phyloP scores from a whole-genome alignment of 805 yeast species.

The Starmerella bombi region DNA sequence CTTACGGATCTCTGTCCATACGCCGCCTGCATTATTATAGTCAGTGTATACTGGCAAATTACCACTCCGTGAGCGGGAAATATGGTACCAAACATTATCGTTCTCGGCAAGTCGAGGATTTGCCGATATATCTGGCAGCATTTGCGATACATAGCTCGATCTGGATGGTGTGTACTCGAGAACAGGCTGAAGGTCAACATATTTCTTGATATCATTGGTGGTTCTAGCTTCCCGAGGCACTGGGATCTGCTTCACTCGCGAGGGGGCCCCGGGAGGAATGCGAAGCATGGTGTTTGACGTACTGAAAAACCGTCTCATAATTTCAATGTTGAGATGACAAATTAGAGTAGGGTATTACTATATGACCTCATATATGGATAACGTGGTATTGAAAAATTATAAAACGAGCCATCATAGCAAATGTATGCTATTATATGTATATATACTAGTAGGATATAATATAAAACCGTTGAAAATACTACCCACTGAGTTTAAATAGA shows the following conservation, averaged over 20 bases:
- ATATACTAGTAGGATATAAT: too few relatives aligned
- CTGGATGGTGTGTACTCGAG: neutral
- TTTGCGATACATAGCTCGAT: constrained; percentile 4
- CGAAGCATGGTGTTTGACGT: constrained; percentile 6
- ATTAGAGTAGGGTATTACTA: too few relatives aligned
- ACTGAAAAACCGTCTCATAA: constrained; percentile 15
- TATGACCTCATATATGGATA: too few relatives aligned
- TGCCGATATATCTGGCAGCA: constrained; percentile 9
- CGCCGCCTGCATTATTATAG: constrained; percentile 44
- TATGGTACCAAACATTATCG: constrained; percentile 16
- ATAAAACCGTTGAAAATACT: too few relatives aligned
- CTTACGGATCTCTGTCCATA: constrained; percentile 61
- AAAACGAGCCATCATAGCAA: too few relatives aligned
- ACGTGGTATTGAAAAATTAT: too few relatives aligned
- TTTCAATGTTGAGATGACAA: neutral
- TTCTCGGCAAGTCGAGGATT: neutral
- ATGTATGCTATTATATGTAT: too few relatives aligned
- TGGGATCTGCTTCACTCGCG: constrained; percentile 28
- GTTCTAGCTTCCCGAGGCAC: constrained; percentile 37
- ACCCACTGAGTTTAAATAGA: neutral
- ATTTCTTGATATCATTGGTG: constrained; percentile 11
- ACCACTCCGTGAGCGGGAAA: constrained; percentile 31
- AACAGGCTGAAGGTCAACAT: constrained; percentile 2
- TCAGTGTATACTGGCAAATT: constrained; percentile 75
- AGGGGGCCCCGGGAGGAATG: constrained; percentile 12